These are phyloP conservation scores for Graphium sp. DNA, from an alignment of 2,329 filamentous ascomycete species.

Conservation along the genomic window DNA sequence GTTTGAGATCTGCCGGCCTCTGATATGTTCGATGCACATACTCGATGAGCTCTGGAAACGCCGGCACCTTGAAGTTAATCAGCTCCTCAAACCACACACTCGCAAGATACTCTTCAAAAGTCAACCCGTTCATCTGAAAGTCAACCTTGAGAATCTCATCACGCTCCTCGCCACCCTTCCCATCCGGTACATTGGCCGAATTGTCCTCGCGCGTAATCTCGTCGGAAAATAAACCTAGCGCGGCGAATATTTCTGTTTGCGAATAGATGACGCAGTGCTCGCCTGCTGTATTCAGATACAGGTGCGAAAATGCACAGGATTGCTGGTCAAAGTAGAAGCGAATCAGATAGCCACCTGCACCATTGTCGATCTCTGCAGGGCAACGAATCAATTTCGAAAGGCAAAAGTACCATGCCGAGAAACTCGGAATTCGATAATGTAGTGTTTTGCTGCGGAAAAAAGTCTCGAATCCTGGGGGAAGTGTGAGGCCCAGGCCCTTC, in stretches of 20 bases:
- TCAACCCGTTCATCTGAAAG: slow-evolving; percentile 2
- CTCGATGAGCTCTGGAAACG: background rate
- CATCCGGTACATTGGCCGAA: no score
- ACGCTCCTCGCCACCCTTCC: background rate
- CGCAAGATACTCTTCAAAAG: slow-evolving; percentile 4
- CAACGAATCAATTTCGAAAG: background rate
- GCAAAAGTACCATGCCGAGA: slow-evolving; percentile 1
- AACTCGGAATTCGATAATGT: slow-evolving; percentile 1
- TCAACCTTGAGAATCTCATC: background rate
- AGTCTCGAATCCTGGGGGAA: slow-evolving; percentile 2
- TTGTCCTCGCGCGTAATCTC: no score
- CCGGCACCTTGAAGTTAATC: background rate
- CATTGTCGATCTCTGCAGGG: slow-evolving; percentile 1
- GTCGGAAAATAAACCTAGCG: no score
- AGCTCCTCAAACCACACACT: slow-evolving; percentile 3
- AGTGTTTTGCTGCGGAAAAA: slow-evolving; percentile 2
- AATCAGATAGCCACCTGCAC: slow-evolving; percentile 2
- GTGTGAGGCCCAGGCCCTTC: background rate
- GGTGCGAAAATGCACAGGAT: slow-evolving; percentile 2
- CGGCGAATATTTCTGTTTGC: background rate
- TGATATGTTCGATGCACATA: slow-evolving; percentile 2
- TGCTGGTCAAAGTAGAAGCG: slow-evolving; percentile 4
- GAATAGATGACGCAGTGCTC: slow-evolving; percentile 3
- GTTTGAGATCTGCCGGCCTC: background rate
- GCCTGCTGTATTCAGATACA: slow-evolving; percentile 2